Conservation (phyloP, 495 filamentous ascomycete species). For the Penicillium bialowiezense region DNA sequence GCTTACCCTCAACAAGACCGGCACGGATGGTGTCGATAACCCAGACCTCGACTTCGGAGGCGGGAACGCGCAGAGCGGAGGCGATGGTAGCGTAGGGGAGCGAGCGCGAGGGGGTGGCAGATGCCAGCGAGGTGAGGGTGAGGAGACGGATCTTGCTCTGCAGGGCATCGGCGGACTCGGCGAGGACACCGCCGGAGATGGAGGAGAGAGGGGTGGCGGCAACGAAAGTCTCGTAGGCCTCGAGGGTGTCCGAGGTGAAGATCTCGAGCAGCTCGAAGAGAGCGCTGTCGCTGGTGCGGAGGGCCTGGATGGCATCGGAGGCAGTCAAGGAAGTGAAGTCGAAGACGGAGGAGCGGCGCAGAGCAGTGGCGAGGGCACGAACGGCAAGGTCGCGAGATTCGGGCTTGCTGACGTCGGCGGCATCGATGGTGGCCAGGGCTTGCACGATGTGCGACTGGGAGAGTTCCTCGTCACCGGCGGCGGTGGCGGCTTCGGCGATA, state of each 20-base stretch:
- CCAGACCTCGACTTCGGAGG: slow-evolving; percentile 92
- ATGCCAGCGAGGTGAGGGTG: slow-evolving; percentile 85
- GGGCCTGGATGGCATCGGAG: slow-evolving; percentile 80
- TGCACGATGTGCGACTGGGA: slow-evolving; percentile 80
- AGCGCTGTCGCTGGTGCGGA: slow-evolving; percentile 75
- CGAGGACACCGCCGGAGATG: slow-evolving; percentile 44
- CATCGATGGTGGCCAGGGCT: slow-evolving; percentile 77
- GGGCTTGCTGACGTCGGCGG: slow-evolving; percentile 62
- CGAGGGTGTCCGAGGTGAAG: slow-evolving; percentile 87
- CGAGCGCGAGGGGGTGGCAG: slow-evolving; percentile 74
- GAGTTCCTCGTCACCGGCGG: slow-evolving; percentile 71
- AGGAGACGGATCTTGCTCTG: slow-evolving; percentile 93
- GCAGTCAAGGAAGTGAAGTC: slow-evolving; percentile 92
- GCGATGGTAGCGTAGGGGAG: slow-evolving; percentile 82
- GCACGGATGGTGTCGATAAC: slow-evolving; percentile 96
- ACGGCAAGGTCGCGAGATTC: slow-evolving; percentile 80
- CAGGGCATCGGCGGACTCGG: slow-evolving; percentile 70
- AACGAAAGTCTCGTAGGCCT: slow-evolving; percentile 92
- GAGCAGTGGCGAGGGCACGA: slow-evolving; percentile 77
- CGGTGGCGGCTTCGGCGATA: slow-evolving; percentile 73
- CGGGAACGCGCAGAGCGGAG: slow-evolving; percentile 73
- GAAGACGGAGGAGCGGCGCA: slow-evolving; percentile 73
- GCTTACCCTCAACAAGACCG: slow-evolving; percentile 88
- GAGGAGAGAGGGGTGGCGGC: slow-evolving; percentile 37
- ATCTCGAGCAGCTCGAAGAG: slow-evolving; percentile 91